These are phyloP conservation scores for Zoysia matrella DNA, from an alignment of 202 grass and related monocot species.

Conservation along the genomic window DNA sequence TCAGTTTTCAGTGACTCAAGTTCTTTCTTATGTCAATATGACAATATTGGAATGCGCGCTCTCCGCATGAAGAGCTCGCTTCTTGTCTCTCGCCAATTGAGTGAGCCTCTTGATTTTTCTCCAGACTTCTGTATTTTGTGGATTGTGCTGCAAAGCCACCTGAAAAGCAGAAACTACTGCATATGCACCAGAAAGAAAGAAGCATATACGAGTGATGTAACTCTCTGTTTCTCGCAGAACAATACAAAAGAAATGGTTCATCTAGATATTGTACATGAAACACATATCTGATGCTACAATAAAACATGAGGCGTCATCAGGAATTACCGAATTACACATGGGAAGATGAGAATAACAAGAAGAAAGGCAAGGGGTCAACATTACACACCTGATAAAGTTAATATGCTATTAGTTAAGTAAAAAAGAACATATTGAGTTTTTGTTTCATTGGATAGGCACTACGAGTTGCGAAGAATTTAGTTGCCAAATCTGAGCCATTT, in stretches of 20 bases:
- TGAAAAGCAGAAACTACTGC: slow-evolving; percentile 77
- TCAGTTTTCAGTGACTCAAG: slow-evolving; percentile 80
- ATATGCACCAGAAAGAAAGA: slow-evolving; percentile 39
- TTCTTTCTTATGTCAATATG: slow-evolving; percentile 63
- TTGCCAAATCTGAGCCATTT: too few relatives aligned
- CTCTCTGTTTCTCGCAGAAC: slow-evolving; percentile 13
- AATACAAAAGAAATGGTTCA: slow-evolving; percentile 21
- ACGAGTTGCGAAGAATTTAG: too few relatives aligned
- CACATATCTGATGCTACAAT: background rate
- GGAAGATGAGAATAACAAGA: slow-evolving; percentile 10
- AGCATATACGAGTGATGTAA: background rate
- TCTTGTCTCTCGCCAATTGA: slow-evolving; percentile 88
- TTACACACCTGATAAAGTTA: background rate
- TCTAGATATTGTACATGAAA: slow-evolving; percentile 19
- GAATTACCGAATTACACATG: slow-evolving; percentile 1
- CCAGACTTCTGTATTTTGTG: slow-evolving; percentile 83
- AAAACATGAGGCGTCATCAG: background rate
- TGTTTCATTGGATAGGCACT: background rate
- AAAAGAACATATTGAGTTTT: background rate
- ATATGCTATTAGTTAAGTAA: background rate
- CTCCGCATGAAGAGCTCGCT: slow-evolving; percentile 67
- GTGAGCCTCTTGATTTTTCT: slow-evolving; percentile 91
- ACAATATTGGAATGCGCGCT: slow-evolving; percentile 56
- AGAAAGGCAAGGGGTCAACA: background rate
- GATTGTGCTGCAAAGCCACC: slow-evolving; percentile 83